phyloP scores from a whole-genome alignment of 306 rosid genomes.

The Oxytropis ochrocephala region DNA sequence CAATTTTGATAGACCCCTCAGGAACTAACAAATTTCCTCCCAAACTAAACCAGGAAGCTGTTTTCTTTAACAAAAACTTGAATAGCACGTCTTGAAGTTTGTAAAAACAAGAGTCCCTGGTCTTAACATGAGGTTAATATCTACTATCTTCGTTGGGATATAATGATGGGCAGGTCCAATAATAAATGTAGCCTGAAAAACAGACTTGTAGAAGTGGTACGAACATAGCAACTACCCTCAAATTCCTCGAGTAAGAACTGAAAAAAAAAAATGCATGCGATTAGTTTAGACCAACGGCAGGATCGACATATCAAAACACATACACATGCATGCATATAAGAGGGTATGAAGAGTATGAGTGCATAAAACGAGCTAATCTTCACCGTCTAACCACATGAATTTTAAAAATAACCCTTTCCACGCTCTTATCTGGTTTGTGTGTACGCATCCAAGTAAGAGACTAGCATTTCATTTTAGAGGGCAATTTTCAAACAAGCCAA shows the following conservation, averaged over 20 bases:
- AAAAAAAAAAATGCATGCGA: constrained; percentile 9
- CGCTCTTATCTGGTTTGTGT: not conserved
- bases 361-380: not conserved
- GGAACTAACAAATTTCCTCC: constrained; percentile 46
- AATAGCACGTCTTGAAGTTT: constrained; percentile 34
- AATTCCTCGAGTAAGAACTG: constrained; percentile 1
- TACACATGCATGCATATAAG: not conserved
- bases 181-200: constrained; percentile 41
- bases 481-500: not conserved
- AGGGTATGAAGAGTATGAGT: not conserved
- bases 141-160: constrained; percentile 45
- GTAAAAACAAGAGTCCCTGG: constrained; percentile 28
- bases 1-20: too few relatives aligned
- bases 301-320: not conserved
- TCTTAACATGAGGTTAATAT: constrained; percentile 42
- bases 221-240: not conserved
- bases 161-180: constrained; percentile 32
- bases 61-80: constrained; percentile 48
- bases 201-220: not conserved
- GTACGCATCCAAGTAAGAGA: not conserved
- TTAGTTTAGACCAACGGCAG: not conserved
- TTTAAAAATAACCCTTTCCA: not conserved
- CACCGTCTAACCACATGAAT: not conserved
- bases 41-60: constrained; percentile 47
- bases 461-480: not conserved